These are phyloP conservation scores for Plasmodium adleri DNA, from an alignment of 169 alveolate genomes.

Conservation along the genomic window DNA sequence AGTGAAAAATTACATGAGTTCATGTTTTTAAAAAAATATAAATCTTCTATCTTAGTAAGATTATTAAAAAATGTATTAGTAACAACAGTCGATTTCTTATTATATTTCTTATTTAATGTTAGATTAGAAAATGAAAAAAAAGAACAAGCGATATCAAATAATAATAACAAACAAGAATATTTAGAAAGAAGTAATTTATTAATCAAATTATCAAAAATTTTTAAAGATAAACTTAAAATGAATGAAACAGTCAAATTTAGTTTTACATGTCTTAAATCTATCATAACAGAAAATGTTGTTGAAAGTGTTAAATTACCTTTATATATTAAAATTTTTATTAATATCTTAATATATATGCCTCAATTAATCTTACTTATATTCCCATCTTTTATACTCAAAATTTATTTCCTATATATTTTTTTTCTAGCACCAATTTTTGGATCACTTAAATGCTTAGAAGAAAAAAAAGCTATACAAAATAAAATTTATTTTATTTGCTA, in stretches of 20 bases:
- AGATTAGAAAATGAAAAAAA: conserved; percentile 51
- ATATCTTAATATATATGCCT: conserved; percentile 62
- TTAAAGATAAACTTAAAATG: conserved; percentile 43
- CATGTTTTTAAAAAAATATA: conserved; percentile 46
- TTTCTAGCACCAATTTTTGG: conserved; percentile 64
- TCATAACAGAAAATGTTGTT: conserved; percentile 44
- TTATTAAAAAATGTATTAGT: conserved; percentile 40
- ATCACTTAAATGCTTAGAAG: conserved; percentile 73
- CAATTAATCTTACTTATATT: conserved; percentile 46
- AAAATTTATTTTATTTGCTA: conserved; percentile 60
- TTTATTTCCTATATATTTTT: conserved; percentile 58
- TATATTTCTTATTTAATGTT: conserved; percentile 47
- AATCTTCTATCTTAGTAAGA: conserved; percentile 58
- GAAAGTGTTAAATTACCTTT: conserved; percentile 64
- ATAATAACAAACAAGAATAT: conserved; percentile 8
- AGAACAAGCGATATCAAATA: neutral
- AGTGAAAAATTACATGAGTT: conserved; percentile 67
- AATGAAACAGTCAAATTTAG: conserved; percentile 62
- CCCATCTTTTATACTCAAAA: conserved; percentile 61
- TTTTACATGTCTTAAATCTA: conserved; percentile 54
- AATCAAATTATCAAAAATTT: conserved; percentile 31
- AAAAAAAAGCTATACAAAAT: conserved; percentile 36
- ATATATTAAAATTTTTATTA: conserved; percentile 48
- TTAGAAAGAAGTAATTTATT: conserved; percentile 59
- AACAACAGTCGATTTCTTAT: conserved; percentile 33